Conservation (phyloP, 192 early-diverging fungal genomes). For the Nowakowskiella sp. region DNA sequence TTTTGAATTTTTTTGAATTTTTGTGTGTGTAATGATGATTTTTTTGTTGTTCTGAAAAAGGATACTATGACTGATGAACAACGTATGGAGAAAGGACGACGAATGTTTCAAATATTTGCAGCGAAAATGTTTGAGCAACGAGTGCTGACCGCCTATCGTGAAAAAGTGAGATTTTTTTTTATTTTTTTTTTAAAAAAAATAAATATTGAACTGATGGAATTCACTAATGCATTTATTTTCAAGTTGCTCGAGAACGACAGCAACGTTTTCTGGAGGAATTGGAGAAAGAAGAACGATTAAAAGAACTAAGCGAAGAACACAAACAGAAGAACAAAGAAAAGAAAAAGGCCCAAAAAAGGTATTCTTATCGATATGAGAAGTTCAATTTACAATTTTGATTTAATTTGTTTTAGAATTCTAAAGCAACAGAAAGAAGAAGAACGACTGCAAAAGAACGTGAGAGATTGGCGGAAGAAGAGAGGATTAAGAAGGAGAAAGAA, state of each 20-base stretch:
- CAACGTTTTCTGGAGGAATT: constrained; percentile 78
- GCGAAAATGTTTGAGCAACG: constrained; percentile 97
- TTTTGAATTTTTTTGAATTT: neutral
- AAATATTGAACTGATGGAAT: neutral
- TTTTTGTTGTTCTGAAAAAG: too few species aligned
- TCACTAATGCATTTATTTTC: neutral
- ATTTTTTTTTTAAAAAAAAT: neutral
- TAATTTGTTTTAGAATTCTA: constrained; percentile 34
- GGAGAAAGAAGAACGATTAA: constrained; percentile 65
- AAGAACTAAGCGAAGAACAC: constrained; percentile 29
- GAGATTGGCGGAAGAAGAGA: constrained; percentile 39
- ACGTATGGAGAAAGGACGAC: constrained; percentile 84
- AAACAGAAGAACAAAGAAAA: constrained; percentile 43
- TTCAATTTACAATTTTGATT: neutral
- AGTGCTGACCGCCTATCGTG: constrained; percentile 84
- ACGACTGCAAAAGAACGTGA: too few species aligned
- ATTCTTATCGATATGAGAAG: neutral
- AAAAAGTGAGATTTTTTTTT: constrained; percentile 82
- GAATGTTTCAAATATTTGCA: constrained; percentile 93
- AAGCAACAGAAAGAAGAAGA: constrained; percentile 71
- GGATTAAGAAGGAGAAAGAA: constrained; percentile 31
- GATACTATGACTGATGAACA: constrained; percentile 74
- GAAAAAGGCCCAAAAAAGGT: constrained; percentile 55
- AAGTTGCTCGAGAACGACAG: constrained; percentile 74
- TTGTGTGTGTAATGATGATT: too few species aligned